Conservation (phyloP, 192 early-diverging fungal species). For the Umbelopsis sp. region DNA sequence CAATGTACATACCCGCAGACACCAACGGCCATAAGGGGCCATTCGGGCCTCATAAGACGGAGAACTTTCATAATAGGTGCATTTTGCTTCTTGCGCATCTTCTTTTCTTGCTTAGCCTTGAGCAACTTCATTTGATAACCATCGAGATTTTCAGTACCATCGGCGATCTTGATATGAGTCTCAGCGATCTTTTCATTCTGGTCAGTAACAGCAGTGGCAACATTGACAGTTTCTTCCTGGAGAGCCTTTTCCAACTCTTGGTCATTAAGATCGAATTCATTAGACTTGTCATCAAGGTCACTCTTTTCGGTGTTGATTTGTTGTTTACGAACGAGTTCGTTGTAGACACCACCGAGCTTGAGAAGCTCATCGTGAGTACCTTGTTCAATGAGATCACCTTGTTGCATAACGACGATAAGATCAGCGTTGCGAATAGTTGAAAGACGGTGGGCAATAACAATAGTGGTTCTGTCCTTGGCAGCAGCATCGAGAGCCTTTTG, state of each 20-base stretch:
- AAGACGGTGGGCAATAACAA: slow-evolving; percentile 89
- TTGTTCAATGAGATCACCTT: slow-evolving; percentile 69
- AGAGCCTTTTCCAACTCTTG: slow-evolving; percentile 31
- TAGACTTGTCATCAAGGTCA: neutral
- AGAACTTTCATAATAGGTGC: slow-evolving; percentile 60
- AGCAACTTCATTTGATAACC: slow-evolving; percentile 18
- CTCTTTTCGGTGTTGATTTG: slow-evolving; percentile 50
- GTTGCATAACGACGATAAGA: slow-evolving; percentile 81
- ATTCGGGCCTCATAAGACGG: slow-evolving; percentile 50
- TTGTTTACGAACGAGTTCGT: slow-evolving; percentile 68
- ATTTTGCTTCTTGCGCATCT: slow-evolving; percentile 44
- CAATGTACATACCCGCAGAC: slow-evolving; percentile 6
- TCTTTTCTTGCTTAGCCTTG: slow-evolving; percentile 34
- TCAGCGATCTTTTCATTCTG: slow-evolving; percentile 12
- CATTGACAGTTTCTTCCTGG: slow-evolving; percentile 48
- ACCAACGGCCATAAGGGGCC: slow-evolving; percentile 55
- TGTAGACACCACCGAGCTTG: slow-evolving; percentile 60
- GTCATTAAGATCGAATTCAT: slow-evolving; percentile 27
- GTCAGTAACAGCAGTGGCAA: slow-evolving; percentile 8
- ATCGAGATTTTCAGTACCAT: slow-evolving; percentile 16
- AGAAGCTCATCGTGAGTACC: slow-evolving; percentile 84
- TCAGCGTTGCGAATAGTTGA: slow-evolving; percentile 88
- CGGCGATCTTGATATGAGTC: neutral
- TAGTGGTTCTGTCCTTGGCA: slow-evolving; percentile 77
- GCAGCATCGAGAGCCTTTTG: slow-evolving; percentile 84